These are phyloP conservation scores for Suhomyces terraborum DNA, from an alignment of 1,139 yeast genomes.

Conservation along the genomic window DNA sequence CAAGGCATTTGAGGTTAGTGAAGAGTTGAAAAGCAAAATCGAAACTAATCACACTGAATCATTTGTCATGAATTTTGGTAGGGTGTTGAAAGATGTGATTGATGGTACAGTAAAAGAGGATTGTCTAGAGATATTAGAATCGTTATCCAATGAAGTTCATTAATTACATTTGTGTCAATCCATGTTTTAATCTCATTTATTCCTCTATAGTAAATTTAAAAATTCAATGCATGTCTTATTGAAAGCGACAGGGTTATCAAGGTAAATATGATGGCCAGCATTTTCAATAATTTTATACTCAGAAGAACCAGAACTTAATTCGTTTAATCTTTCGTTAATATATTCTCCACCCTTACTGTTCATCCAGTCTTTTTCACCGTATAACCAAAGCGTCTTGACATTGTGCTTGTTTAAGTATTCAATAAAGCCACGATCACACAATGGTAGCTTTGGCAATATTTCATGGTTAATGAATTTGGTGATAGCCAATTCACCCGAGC, in stretches of 20 bases:
- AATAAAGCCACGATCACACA: conserved; percentile 44
- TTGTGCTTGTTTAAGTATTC: conserved; percentile 30
- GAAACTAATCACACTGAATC: conserved; percentile 22
- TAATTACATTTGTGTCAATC: neutral
- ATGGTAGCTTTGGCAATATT: conserved; percentile 42
- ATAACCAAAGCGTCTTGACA: conserved; percentile 38
- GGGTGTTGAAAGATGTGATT: conserved; percentile 1
- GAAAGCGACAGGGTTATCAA: conserved; percentile 41
- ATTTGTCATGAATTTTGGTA: conserved; percentile 5
- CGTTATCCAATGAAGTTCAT: conserved; percentile 4
- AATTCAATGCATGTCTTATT: conserved; percentile 33
- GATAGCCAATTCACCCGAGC: conserved; percentile 49
- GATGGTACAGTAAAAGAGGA: neutral
- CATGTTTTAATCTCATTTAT: neutral
- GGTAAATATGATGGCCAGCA: conserved; percentile 48
- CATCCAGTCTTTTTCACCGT: conserved; percentile 52
- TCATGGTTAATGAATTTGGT: conserved; percentile 45
- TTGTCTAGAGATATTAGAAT: conserved; percentile 5
- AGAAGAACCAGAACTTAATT: conserved; percentile 22
- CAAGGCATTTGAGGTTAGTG: conserved; percentile 52
- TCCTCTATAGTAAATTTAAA: conserved; percentile 18
- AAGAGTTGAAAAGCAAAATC: conserved; percentile 35
- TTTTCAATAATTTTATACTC: conserved; percentile 29
- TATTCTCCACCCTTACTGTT: conserved; percentile 43
- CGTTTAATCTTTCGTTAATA: conserved; percentile 29